Base-by-base conservation (phyloP, 2,329 filamentous ascomycete species). In the Dactylellina sp. region DNA sequence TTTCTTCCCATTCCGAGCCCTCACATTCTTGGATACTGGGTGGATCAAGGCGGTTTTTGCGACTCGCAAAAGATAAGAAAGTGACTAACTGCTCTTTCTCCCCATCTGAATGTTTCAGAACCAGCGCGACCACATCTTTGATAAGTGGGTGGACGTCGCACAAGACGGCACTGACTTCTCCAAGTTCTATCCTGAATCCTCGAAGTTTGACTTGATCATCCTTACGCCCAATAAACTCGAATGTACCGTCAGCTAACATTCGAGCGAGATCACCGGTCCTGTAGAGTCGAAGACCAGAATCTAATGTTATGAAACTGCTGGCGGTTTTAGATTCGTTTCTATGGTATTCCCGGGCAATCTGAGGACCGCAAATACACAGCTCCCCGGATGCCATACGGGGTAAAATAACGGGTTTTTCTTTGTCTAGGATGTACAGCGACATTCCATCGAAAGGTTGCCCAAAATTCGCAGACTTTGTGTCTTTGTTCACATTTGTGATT, bases 121-220 rank as follows among this genome's bases (percentile, higher is more conserved):
- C 81, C 5, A 93, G 79, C 0, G 88, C 90, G 1, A 86, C 83
- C 55, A 89, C 91, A 65, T 91, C 86, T n/a, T 82, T 79, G 0
- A 90, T 14, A 82, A 76, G 0, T 79, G 77, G 7, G 84, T 84
- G 11, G 84, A 82, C 0, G 89, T 70, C 66, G 14, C 75, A 82
- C 11, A 93, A 81, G 14, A 85, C 82, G 14, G 85, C 85, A 66
- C 88, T 90, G 62, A 96, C 89, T 79, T 96, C 92, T 0, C 87
- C 86, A 9, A 93, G 85, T 79, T 96, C 92, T 40, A 96, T 88
- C 47, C 91, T 84, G 76, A 94, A 90, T 0, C 93, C 92, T 47
- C 91, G 86, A 7, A 96, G 84, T 79, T 96, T 96, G 63, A 95
- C 84, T 80, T 96, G 91, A 72, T 90, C 90, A 77, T 96, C 92